Base-by-base conservation (phyloP, 2,329 filamentous ascomycete species). In the Diaporthe humulicola region DNA sequence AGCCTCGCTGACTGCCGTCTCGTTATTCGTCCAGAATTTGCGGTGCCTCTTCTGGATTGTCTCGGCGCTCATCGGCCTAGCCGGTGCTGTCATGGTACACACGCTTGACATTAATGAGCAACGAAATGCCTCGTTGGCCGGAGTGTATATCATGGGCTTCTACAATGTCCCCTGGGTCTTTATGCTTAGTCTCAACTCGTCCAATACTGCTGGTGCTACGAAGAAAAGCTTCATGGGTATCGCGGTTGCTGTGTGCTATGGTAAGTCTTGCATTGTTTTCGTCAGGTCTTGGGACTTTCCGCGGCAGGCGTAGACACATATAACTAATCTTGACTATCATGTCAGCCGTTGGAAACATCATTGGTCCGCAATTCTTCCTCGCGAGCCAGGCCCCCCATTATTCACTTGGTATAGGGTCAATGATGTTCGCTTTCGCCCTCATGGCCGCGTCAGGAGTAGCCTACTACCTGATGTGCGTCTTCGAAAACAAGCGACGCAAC, bases 121-220 rank as follows among this genome's bases (percentile, higher is more conserved):
- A 3, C 52, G 52, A 3, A 28, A 56, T 9, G 52, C 52, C 4
- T 56, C 52, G 1, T 56, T 56, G 17, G 52, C 52, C 9, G 52
- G 52, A 17, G 52, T 56, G 28, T 56, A 56, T 33, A 56, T 56
- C 7, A 56, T 56, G 52, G 52, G 52, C 14, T 56, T 56, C 28
- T 56, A 56, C 52, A 56, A 56, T 56, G 52, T 56, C 8, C 52
- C 52, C 8, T 56, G 52, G 52, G 52, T 56, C 52, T 56, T 56
- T 33, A 56, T 56, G 52, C 52, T 56, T 17, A 56, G 52, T 56
- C 52, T 56, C 28, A 56, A 56, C 52, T 56, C 52, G 52, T 56
- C 52, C 9, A 56, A 56, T 22, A 56, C 52, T 22, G 52, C 28
- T 33, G 52, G 52, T 56, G 28, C 52, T 17, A 56, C 52, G 52